Evolutionary conservation across 106 monocot species (phyloP).

Genomic region (Iris macrosiphon): DNA sequence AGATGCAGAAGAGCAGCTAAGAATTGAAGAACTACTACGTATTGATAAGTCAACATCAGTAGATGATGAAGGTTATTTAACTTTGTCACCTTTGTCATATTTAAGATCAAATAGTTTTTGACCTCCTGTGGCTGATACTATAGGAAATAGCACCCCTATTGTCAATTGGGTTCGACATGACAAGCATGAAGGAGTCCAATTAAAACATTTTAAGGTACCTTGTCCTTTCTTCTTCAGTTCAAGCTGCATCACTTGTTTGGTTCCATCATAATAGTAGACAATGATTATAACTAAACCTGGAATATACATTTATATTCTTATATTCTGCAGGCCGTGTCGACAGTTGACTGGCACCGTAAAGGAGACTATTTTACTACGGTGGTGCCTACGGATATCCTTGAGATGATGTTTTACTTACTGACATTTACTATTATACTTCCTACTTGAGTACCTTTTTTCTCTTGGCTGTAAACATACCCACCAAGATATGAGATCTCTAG

Average conservation of each 20-base stretch:
- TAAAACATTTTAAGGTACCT: slow-evolving; percentile 82
- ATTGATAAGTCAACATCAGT: slow-evolving; percentile 18
- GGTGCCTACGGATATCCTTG: slow-evolving; percentile 97
- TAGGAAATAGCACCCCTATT: slow-evolving; percentile 29
- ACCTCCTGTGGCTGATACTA: slow-evolving; percentile 8
- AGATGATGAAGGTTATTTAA: slow-evolving; percentile 46
- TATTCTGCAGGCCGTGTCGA: slow-evolving; percentile 55
- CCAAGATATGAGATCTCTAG: too few relatives aligned
- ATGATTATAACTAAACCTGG: too few relatives aligned
- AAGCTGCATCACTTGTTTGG: too few relatives aligned
- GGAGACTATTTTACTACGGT: slow-evolving; percentile 95
- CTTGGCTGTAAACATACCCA: too few relatives aligned
- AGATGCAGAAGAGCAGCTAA: slow-evolving; percentile 54
- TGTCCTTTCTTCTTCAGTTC: not conserved
- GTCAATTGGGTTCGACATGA: slow-evolving; percentile 74
- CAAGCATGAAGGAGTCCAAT: slow-evolving; percentile 56
- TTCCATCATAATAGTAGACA: too few relatives aligned
- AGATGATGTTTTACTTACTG: not conserved
- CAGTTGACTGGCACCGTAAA: slow-evolving; percentile 91
- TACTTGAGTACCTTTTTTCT: too few relatives aligned
- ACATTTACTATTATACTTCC: not conserved
- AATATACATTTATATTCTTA: too few relatives aligned
- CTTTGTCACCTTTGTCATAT: not conserved
- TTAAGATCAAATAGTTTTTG: slow-evolving; percentile 1
- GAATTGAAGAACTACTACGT: slow-evolving; percentile 53